Evolutionary conservation across 306 rosid species (phyloP).

Genomic region (Dryas drummondii): DNA sequence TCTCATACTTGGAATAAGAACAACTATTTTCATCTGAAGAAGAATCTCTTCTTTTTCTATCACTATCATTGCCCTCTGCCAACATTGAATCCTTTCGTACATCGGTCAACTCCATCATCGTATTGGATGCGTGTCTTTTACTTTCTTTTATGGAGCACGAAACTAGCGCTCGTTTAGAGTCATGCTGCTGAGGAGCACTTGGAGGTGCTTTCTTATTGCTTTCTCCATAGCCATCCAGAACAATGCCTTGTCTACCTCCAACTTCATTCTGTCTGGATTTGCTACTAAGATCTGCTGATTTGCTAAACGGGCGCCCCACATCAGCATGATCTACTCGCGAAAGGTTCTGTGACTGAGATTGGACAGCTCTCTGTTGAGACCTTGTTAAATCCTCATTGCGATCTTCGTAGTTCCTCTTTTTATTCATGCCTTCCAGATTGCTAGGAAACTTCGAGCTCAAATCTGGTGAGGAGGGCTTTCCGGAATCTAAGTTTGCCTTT

Average conservation of each 20-base stretch:
- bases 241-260: conserved; percentile 48
- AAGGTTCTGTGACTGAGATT: conserved; percentile 48
- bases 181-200: conserved; percentile 49
- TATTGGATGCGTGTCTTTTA: conserved; percentile 53
- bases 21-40: conserved; percentile 98
- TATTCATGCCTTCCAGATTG: conserved; percentile 53
- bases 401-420: conserved; percentile 54
- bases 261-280: conserved; percentile 56
- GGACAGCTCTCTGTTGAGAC: conserved; percentile 51
- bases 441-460: conserved; percentile 42
- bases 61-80: conserved; percentile 68
- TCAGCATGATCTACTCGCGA: conserved; percentile 57
- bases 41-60: conserved; percentile 85
- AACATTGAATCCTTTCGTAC: conserved; percentile 55
- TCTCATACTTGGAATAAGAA: conserved; percentile 88
- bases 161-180: conserved; percentile 45
- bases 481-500: conserved; percentile 51
- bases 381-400: conserved; percentile 63
- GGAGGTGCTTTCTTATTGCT: conserved; percentile 57
- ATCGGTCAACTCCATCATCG: conserved; percentile 51
- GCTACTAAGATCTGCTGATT: conserved; percentile 45
- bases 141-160: conserved; percentile 51
- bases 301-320: conserved; percentile 44
- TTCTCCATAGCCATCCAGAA: conserved; percentile 63
- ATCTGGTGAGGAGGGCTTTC: conserved; percentile 56